phyloP scores from a whole-genome alignment of 2,329 filamentous ascomycete genomes.

The Beauveria rudraprayagi region DNA sequence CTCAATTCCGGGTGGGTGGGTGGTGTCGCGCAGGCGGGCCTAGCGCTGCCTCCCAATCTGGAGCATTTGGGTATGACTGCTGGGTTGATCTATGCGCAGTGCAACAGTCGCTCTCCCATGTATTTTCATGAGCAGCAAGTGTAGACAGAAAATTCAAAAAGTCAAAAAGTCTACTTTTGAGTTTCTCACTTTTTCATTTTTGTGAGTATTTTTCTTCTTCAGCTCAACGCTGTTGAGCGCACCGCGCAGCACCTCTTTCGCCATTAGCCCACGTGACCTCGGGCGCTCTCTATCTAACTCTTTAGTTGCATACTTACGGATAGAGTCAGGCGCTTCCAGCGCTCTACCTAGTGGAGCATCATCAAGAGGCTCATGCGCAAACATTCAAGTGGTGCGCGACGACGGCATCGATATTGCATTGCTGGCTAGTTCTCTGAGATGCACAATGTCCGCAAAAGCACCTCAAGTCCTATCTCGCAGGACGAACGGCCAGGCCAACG shows the following conservation, averaged over 20 bases:
- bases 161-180: neutral
- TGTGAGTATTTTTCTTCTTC: neutral
- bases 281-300: neutral
- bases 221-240: neutral
- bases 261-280: neutral
- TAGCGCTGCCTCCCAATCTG: neutral
- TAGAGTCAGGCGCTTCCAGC: neutral
- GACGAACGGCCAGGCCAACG: slow-evolving; percentile 24
- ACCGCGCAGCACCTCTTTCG: neutral
- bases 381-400: neutral
- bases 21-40: slow-evolving; percentile 7
- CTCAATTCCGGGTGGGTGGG: slow-evolving; percentile 2
- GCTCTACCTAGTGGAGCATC: neutral
- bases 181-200: neutral
- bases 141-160: neutral
- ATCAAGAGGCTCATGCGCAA: neutral
- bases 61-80: neutral
- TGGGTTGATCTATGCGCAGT: neutral
- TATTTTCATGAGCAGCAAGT: neutral
- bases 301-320: slow-evolving; percentile 10
- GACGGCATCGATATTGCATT: slow-evolving; percentile 11
- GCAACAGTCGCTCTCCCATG: neutral
- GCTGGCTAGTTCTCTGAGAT: slow-evolving; percentile 15
- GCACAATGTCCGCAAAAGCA: slow-evolving; percentile 29
- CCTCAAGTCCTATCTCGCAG: slow-evolving; percentile 29